These are phyloP conservation scores for Alternaria triticina DNA, from an alignment of 2,329 filamentous ascomycete genomes.

Conservation along the genomic window DNA sequence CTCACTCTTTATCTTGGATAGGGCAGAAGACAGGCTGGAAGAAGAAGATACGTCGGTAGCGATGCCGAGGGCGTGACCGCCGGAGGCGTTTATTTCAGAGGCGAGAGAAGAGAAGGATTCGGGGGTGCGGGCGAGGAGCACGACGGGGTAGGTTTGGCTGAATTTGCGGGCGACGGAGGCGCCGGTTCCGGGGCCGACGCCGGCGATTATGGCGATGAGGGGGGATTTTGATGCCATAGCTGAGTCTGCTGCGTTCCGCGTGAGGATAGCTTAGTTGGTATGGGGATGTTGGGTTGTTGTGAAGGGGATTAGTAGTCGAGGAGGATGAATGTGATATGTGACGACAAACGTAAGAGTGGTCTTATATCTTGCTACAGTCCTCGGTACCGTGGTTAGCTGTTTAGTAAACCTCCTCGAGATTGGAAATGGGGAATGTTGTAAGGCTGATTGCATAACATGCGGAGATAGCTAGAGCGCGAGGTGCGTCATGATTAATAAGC, in stretches of 20 bases:
- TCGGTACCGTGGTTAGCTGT: slow-evolving; percentile 9
- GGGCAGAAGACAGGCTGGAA: slow-evolving; percentile 56
- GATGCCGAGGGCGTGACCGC: slow-evolving; percentile 75
- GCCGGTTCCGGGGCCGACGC: slow-evolving; percentile 75
- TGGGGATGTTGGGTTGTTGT: not conserved
- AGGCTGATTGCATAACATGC: slow-evolving; percentile 27
- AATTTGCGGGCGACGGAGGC: slow-evolving; percentile 67
- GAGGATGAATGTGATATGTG: not conserved
- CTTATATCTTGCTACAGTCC: not conserved
- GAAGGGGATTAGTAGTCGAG: not conserved
- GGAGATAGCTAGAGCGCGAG: slow-evolving; percentile 23
- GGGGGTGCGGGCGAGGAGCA: slow-evolving; percentile 73
- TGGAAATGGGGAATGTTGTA: slow-evolving; percentile 22
- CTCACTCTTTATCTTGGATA: slow-evolving; percentile 67
- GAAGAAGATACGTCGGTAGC: slow-evolving; percentile 67
- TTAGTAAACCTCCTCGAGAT: slow-evolving; percentile 29
- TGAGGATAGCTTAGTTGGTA: too few relatives aligned
- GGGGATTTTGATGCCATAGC: slow-evolving; percentile 42
- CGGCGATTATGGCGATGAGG: slow-evolving; percentile 72
- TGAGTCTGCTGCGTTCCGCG: too few relatives aligned
- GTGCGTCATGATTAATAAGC: slow-evolving; percentile 38
- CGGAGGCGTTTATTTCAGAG: slow-evolving; percentile 69
- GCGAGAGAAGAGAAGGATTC: slow-evolving; percentile 71
- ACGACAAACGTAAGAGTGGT: too few relatives aligned
- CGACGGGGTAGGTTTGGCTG: slow-evolving; percentile 71